Percentiles rank a stretch among this genome's conserved stretches.
Evolutionary conservation across 352 stramenopile genomes (phyloP).

Genomic region (Globisporangium yorkense): DNA sequence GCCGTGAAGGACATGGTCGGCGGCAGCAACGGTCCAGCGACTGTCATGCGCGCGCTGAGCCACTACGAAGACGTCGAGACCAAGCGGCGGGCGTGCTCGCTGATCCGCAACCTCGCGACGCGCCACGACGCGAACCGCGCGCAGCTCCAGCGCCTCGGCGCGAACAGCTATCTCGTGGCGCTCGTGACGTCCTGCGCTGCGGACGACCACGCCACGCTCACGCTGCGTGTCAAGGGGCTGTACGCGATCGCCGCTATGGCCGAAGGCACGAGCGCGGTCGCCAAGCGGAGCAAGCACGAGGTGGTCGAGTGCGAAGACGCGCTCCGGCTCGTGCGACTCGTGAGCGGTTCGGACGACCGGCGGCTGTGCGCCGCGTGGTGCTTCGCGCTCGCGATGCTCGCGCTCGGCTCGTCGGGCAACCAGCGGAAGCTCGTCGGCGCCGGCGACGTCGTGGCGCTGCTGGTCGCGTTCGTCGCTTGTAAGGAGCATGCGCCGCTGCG

Average conservation of each 20-base stretch:
- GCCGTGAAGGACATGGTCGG: constrained; percentile 38
- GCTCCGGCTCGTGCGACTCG: constrained; percentile 26
- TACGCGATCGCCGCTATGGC: constrained; percentile 48
- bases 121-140: constrained; percentile 38
- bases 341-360: constrained; percentile 14
- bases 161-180: constrained; percentile 28
- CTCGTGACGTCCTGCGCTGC: constrained; percentile 14
- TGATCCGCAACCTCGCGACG: constrained; percentile 47
- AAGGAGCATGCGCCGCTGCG: constrained; percentile 20
- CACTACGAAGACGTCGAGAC: constrained; percentile 16
- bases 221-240: constrained; percentile 43
- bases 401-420: constrained; percentile 36
- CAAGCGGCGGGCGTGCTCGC: constrained; percentile 26
- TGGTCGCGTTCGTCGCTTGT: constrained; percentile 26
- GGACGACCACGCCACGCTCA: constrained; percentile 3
- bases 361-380: constrained; percentile 41
- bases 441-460: constrained; percentile 24
- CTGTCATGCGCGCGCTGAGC: constrained; percentile 49
- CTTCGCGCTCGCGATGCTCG: constrained; percentile 34
- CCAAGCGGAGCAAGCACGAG: constrained; percentile 51
- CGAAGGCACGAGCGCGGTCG: constrained; percentile 17
- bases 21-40: constrained; percentile 17
- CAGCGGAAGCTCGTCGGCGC: constrained; percentile 34
- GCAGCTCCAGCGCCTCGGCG: constrained; percentile 48
- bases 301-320: constrained; percentile 49